Evolutionary conservation across 257 asterid genomes (phyloP).

Genomic region (Galeopsis tetrahit): DNA sequence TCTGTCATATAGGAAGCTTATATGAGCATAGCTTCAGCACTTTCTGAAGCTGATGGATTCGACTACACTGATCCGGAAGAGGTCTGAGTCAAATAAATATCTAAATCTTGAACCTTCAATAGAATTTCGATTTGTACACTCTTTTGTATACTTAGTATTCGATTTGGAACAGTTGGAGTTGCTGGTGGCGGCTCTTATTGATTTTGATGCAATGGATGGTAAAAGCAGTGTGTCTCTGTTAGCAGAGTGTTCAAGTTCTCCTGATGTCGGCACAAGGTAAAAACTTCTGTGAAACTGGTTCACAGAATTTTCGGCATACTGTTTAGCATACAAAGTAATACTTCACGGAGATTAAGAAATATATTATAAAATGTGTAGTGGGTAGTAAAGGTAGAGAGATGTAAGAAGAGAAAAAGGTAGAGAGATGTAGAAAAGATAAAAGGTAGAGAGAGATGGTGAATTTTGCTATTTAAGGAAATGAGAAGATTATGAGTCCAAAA

Average conservation of each 20-base stretch:
- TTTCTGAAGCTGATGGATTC: constrained; percentile 92
- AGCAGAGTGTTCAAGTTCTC: constrained; percentile 94
- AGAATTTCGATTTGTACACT: not conserved
- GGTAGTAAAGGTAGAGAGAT: too few species aligned
- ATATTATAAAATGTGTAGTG: too few species aligned
- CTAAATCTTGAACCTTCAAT: not conserved
- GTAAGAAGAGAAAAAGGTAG: too few species aligned
- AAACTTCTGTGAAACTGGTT: too few species aligned
- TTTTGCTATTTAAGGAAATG: too few species aligned
- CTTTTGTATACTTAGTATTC: constrained; percentile 26
- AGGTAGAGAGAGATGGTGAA: too few species aligned
- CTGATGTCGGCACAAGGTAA: constrained; percentile 86
- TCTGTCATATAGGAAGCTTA: constrained; percentile 72
- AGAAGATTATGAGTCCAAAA: too few species aligned
- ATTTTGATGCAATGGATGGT: constrained; percentile 97
- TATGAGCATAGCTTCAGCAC: constrained; percentile 84
- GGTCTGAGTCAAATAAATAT: constrained; percentile 47
- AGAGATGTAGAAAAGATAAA: too few species aligned
- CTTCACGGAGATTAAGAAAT: too few species aligned
- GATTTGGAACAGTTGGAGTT: constrained; percentile 75
- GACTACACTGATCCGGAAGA: constrained; percentile 97
- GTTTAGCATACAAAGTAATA: too few species aligned
- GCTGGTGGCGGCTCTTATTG: constrained; percentile 83
- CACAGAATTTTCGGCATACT: too few species aligned
- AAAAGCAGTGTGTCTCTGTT: constrained; percentile 80